A percentile compares a stretch with the other conserved stretches of the same genome.
Evolutionary conservation across 495 filamentous ascomycete genomes (phyloP).

Genomic region (Sabuloglossum arenarium): DNA sequence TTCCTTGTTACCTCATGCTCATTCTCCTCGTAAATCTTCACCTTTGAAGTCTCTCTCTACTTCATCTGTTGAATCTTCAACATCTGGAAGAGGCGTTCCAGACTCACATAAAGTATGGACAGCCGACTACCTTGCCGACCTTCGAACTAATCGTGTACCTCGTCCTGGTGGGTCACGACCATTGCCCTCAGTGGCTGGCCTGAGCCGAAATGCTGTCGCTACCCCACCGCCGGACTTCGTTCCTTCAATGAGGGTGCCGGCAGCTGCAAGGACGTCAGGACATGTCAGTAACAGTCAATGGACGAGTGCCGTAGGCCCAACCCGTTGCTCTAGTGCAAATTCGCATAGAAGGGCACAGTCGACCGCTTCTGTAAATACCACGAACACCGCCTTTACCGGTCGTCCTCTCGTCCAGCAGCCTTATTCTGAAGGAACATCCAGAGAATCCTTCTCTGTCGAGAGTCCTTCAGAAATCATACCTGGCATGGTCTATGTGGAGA

Average conservation of each 20-base stretch:
- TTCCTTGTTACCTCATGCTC: not conserved
- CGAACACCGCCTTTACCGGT: constrained; percentile 13
- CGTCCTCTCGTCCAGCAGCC: constrained; percentile 27
- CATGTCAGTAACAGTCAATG: not conserved
- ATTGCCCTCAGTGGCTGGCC: constrained; percentile 25
- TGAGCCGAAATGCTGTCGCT: constrained; percentile 7
- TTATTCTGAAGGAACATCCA: constrained; percentile 16
- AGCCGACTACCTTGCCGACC: constrained; percentile 60
- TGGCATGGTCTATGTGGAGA: constrained; percentile 53
- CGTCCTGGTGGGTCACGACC: constrained; percentile 66
- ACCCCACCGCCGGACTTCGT: constrained; percentile 4
- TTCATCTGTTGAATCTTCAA: constrained; percentile 12
- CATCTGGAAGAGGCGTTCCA: not conserved
- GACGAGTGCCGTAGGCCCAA: not conserved
- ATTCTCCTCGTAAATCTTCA: constrained; percentile 6
- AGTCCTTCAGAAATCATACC: constrained; percentile 31
- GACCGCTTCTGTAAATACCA: constrained; percentile 11
- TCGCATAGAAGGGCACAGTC: constrained; percentile 28
- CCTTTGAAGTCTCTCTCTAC: constrained; percentile 13
- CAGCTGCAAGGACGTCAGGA: constrained; percentile 9
- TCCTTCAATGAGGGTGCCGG: constrained; percentile 8
- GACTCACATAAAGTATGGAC: constrained; percentile 17
- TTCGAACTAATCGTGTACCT: constrained; percentile 56
- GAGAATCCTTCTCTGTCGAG: constrained; percentile 26
- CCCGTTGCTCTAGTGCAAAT: constrained; percentile 23